phyloP scores from a whole-genome alignment of 805 yeast species.

The Zygotorulaspora chibaensis region DNA sequence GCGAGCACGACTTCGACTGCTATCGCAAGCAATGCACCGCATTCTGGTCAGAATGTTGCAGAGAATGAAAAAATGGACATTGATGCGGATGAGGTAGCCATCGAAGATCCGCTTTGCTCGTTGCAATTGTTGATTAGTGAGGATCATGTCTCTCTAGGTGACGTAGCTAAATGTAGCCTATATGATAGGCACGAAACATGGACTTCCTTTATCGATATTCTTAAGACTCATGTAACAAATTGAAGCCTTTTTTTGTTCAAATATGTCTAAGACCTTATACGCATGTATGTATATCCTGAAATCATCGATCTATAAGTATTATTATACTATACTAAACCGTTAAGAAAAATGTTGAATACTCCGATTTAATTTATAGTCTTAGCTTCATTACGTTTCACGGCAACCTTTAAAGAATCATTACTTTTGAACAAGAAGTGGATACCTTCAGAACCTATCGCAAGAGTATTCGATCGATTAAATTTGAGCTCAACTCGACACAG shows the following conservation, averaged over 20 bases:
- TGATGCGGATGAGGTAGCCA: conserved; percentile 4
- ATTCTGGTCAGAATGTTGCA: background rate
- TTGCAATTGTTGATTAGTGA: conserved; percentile 27
- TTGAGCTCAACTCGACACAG: background rate
- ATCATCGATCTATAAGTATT: background rate
- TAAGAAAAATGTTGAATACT: background rate
- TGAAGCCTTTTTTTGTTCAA: background rate
- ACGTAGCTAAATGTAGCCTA: conserved; percentile 21
- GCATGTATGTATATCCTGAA: too few relatives aligned
- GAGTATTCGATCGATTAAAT: background rate
- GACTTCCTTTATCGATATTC: conserved; percentile 19
- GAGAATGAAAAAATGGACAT: conserved; percentile 17
- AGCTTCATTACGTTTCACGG: too few relatives aligned
- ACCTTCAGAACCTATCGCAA: too few relatives aligned
- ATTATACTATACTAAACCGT: too few relatives aligned
- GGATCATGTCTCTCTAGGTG: conserved; percentile 25
- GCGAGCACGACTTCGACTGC: background rate
- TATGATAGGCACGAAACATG: conserved; percentile 24
- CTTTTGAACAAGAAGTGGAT: too few relatives aligned
- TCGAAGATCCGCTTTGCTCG: conserved; percentile 1
- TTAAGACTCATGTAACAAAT: conserved; percentile 6
- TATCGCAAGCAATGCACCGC: background rate
- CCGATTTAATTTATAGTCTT: too few relatives aligned
- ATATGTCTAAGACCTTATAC: background rate
- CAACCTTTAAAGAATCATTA: too few relatives aligned